Conservation (phyloP, 2,329 filamentous ascomycete genomes). For the Myriosclerotinia curreyana region DNA sequence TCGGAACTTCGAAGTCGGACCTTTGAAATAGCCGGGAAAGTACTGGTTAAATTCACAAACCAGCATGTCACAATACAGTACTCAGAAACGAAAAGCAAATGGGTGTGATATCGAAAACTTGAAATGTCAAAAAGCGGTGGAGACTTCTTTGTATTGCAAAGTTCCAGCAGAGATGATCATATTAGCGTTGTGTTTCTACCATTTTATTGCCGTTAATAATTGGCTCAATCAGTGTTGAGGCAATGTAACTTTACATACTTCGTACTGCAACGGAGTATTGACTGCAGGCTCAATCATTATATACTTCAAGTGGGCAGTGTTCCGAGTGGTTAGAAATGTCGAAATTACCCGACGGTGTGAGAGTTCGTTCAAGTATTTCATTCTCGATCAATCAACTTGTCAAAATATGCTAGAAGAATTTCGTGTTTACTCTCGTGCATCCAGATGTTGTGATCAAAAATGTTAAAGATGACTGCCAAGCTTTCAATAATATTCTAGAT, state of each 20-base stretch:
- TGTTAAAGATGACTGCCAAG: not conserved
- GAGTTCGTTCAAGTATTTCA: not conserved
- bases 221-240: conserved; percentile 3
- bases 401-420: not conserved
- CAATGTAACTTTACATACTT: not conserved
- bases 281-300: not conserved
- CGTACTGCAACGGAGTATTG: not conserved
- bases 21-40: not conserved
- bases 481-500: not conserved
- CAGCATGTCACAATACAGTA: not conserved
- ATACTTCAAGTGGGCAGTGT: not conserved
- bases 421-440: not conserved
- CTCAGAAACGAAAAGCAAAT: not conserved
- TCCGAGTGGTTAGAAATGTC: conserved; percentile 1
- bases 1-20: not conserved
- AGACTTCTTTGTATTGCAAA: not conserved
- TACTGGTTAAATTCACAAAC: not conserved
- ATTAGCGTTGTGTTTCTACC: not conserved
- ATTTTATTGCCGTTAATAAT: not conserved
- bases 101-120: not conserved
- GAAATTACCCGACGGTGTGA: not conserved
- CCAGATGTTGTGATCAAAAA: not conserved
- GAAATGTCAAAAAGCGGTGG: conserved; percentile 11
- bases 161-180: conserved; percentile 18
- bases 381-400: not conserved